Evolutionary conservation across 805 yeast genomes (phyloP), one percentile per base, ranked within the genome.

Genomic region (Pichia cephalocereana): DNA sequence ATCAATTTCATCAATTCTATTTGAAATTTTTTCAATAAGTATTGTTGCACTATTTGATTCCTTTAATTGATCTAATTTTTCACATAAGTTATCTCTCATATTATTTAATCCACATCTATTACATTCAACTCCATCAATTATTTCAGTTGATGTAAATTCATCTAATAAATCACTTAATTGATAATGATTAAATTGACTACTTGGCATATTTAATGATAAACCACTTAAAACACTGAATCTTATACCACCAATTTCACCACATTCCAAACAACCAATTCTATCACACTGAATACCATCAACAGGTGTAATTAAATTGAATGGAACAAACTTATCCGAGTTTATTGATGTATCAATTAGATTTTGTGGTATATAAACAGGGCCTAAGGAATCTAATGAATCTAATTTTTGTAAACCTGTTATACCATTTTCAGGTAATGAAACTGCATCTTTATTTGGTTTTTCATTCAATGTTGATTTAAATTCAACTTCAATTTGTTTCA

Each of bases 241-340:
- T 17, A 90, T 82, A 2, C 97, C 97, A 47, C 96, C 96, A 64
- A 81, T 86, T 58, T 91, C 97, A 50, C 96, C 96, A 73, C 98
- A 91, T 15, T 72, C 72, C 45, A 86, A 72, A 63, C 98, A 91
- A 0, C 96, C 96, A 44, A 91, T 89, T 58, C 97, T 74, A 58
- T 87, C 95, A 8, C 89, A 91, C 28, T 82, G 76, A 4, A 86
- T 69, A 3, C 98, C 98, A 67, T 91, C 98, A 15, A 91, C 89
- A 0, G 98, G 98, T 0, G 96, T 89, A 1, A 88, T 63, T 48
- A 86, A 65, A 47, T 77, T 77, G 53, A 77, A 71, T 0, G 82
- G 77, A 49, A 67, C 72, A 28, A 71, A 74, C 56, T 74, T 74
- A 8, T 71, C 67, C 47, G 70, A 71, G 2, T 64, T 62, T 49